Evolutionary conservation across 495 filamentous ascomycete species (phyloP).

Genomic region (Aspergillus diversus): DNA sequence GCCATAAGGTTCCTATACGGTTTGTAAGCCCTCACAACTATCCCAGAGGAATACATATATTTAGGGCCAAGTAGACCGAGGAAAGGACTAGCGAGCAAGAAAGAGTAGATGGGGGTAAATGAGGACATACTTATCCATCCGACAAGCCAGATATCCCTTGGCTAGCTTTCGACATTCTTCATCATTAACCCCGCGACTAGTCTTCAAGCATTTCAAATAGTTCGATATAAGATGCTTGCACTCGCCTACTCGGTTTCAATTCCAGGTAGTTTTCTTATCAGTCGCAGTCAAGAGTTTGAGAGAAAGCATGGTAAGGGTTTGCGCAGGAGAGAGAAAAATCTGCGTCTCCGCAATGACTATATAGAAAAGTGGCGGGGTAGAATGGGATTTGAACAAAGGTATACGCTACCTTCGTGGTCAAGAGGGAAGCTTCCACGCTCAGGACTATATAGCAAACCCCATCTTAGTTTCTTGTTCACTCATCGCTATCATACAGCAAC

Average conservation of each 20-base stretch:
- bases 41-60: too few species aligned
- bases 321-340: neutral
- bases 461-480: too few species aligned
- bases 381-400: neutral
- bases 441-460: constrained; percentile 55
- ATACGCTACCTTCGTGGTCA: constrained; percentile 79
- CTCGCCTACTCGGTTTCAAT: constrained; percentile 87
- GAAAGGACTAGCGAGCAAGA: neutral
- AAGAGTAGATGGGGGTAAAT: neutral
- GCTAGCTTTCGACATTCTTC: constrained; percentile 81
- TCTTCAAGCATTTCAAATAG: constrained; percentile 86
- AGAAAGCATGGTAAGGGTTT: neutral
- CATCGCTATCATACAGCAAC: neutral
- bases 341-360: too few species aligned
- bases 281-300: too few species aligned
- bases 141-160: constrained; percentile 84
- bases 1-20: constrained; percentile 86
- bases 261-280: constrained; percentile 61
- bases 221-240: constrained; percentile 84
- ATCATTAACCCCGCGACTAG: constrained; percentile 79
- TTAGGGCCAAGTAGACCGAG: too few species aligned
- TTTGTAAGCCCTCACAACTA: too few species aligned
- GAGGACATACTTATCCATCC: constrained; percentile 85
- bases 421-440: constrained; percentile 96
- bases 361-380: neutral